Evolutionary conservation across 805 yeast species (phyloP), one percentile per base, ranked within the genome.

Genomic region (Metschnikowia amazonensis): DNA sequence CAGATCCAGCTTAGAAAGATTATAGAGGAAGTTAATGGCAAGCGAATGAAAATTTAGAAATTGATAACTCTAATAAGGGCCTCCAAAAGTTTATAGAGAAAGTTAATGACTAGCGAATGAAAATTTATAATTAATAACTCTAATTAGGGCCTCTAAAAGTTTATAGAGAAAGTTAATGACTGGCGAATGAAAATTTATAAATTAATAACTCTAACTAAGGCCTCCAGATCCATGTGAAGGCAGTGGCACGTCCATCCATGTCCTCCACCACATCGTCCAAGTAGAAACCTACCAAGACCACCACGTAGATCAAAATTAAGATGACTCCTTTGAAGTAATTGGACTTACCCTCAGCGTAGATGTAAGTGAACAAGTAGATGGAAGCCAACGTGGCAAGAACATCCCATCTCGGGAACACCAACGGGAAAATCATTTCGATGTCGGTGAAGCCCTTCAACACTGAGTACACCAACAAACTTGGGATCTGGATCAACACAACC

Each of bases 391-490:
- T 80, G 1, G 95, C 95, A 54, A 89, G 77, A 42, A 92, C 76
- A 64, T 94, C 99, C 98, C 98, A 94, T 48, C 88, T 78, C 5
- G 99, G 97, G 72, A 94, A 94, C 3, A 94, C 81, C 53, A 94
- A 70, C 0, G 97, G 79, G 62, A 89, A 88, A 70, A 84, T 77
- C 52, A 60, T 64, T n/a, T 65, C 56, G 55, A 66, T 60, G 60
- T 66, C 59, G 61, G 64, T 42, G 67, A 69, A 60, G 58, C 74
- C 66, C 68, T 72, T 46, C 45, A 51, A 53, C 7, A 85, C 75
- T 2, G 96, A 84, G 60, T 78, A 89, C 10, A 92, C 60, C 9
- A 89, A 95, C 60, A 94, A 76, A 1, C 94, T 82, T 0, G 99
- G 99, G 38, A 94, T 87, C 63, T 94, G 99, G 53, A 94, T 74